Evolutionary conservation across 441 rosid species (phyloP).

Genomic region (Gossypium gossypioides): DNA sequence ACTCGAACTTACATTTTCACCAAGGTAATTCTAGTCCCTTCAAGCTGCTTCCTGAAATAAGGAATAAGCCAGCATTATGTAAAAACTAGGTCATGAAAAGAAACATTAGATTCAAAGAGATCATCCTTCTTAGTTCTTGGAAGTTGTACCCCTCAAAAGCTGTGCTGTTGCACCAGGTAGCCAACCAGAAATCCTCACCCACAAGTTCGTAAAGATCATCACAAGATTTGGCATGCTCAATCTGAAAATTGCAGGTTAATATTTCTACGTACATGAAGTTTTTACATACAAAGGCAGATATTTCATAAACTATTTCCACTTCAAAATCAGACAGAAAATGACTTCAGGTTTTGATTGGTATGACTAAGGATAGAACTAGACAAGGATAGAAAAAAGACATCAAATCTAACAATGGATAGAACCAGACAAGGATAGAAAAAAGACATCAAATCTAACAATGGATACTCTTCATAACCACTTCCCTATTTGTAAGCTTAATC

Average conservation of each 20-base stretch:
- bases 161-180: conserved; percentile 87
- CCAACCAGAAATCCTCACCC: conserved; percentile 97
- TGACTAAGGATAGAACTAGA: background rate
- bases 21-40: conserved; percentile 88
- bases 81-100: conserved; percentile 7
- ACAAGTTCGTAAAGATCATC: conserved; percentile 69
- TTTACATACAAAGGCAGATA: conserved; percentile 1
- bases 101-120: conserved; percentile 11
- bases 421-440: background rate
- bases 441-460: background rate
- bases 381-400: background rate
- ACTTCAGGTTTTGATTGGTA: background rate
- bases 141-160: conserved; percentile 65
- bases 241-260: conserved; percentile 36
- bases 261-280: background rate
- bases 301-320: background rate
- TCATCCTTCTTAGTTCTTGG: conserved; percentile 10
- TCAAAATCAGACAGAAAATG: conserved; percentile 9
- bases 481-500: background rate
- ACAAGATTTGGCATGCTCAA: conserved; percentile 58
- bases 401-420: background rate
- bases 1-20: conserved; percentile 42
- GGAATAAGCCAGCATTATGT: conserved; percentile 14
- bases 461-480: background rate
- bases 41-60: conserved; percentile 77